Percentiles rank a stretch among this genome's conserved stretches.
Conservation (phyloP, 805 yeast species). For the Limtongozyma cylindracea region DNA sequence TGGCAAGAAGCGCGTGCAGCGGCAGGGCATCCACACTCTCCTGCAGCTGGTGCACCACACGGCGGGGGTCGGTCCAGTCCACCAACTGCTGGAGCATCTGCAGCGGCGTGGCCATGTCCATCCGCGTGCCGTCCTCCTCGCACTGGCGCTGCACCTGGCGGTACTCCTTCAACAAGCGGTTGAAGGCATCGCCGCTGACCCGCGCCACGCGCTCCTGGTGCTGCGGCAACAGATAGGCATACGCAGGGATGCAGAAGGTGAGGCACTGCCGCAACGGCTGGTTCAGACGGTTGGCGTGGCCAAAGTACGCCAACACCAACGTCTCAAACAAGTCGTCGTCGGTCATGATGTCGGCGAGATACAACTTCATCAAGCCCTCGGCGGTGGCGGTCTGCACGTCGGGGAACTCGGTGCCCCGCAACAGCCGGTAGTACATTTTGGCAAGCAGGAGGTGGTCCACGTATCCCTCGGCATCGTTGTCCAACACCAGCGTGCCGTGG, state of each 20-base stretch:
- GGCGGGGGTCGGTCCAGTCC: too few species aligned
- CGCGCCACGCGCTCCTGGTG: too few species aligned
- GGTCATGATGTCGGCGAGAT: constrained; percentile 28
- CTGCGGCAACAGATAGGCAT: too few species aligned
- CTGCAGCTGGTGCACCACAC: too few species aligned
- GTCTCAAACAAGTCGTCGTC: constrained; percentile 28
- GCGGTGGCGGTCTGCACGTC: constrained; percentile 60
- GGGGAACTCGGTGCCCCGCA: constrained; percentile 29
- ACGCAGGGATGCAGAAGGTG: constrained; percentile 74
- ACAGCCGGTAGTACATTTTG: constrained; percentile 39
- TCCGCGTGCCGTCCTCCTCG: too few species aligned
- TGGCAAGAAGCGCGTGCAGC: too few species aligned
- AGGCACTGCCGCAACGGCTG: constrained; percentile 53
- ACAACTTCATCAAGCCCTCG: constrained; percentile 65
- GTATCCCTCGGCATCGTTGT: constrained; percentile 18
- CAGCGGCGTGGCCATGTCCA: too few species aligned
- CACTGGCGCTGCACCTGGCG: too few species aligned
- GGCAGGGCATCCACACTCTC: too few species aligned
- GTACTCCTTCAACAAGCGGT: too few species aligned
- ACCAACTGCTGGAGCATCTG: too few species aligned
- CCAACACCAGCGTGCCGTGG: constrained; percentile 49
- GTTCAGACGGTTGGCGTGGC: constrained; percentile 35
- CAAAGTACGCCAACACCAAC: constrained; percentile 48
- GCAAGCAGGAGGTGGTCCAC: constrained; percentile 45
- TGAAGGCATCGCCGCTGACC: too few species aligned